Base-by-base conservation (phyloP, 2,329 filamentous ascomycete species). In the Arthroderma sp. region DNA sequence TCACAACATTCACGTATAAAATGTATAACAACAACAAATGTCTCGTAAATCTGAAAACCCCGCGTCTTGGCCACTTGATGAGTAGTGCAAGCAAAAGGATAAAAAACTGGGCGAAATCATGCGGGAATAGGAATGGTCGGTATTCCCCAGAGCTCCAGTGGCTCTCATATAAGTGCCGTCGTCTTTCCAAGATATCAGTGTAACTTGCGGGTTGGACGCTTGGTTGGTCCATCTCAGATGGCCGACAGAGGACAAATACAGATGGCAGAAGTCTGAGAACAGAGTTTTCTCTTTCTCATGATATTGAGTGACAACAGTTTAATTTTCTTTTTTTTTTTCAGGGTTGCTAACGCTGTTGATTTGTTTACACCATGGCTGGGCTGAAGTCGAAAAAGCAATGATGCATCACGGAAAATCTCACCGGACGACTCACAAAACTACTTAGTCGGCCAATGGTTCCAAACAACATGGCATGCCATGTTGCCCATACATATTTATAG, bases 21-120 rank as follows among this genome's bases (percentile, higher is more conserved):
- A 71, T 61, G 38, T 67, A 54, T 0, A 58, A 63, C 52, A 72
- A 75, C 1, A 69, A 58, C 2, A 68, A 50, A 39, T 66, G 69
- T 5, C 72, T 68, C 15, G 66, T 54, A 43, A 62, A 66, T 44
- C 46, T 50, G 6, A 55, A 53, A 28, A 51, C 51, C 29, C 38
- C 40, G 50, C 27, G 60, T 29, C 60, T 59, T 36, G 60, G 61
- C 48, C 70, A 66, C n/a, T 72, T 69, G 43, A 77, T 60, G 5
- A 74, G 57, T 10, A 78, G 63, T 45, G 73, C 73, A 7, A 67
- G 44, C n/a, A 76, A 55, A 5, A 72, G 55, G 31, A 66, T 48
- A 22, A 53, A 44, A 8, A 57, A 48, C 29, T 59, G 56, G 2
- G 57, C 32, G 27, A 63, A 36, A n/a, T 58, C 48, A 44, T 62